phyloP scores from a whole-genome alignment of 2,329 filamentous ascomycete genomes.

The Aspergillus versicolor region DNA sequence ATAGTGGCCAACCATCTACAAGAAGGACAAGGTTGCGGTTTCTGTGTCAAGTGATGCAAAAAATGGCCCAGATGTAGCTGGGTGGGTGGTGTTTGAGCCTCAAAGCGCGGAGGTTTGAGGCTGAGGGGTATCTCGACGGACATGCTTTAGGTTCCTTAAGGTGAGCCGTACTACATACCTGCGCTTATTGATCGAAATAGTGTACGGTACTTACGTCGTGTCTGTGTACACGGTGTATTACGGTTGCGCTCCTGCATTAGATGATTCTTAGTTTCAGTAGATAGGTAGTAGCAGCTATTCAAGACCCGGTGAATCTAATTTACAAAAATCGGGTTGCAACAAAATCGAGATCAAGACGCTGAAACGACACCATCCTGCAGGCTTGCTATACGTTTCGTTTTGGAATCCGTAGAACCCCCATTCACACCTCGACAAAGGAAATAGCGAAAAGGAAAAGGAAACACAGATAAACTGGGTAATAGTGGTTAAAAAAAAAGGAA shows the following conservation, averaged over 20 bases:
- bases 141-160: neutral
- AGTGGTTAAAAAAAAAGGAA: slow-evolving; percentile 13
- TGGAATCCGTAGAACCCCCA: slow-evolving; percentile 10
- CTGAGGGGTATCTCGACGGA: neutral
- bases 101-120: neutral
- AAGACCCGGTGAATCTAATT: slow-evolving; percentile 16
- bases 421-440: slow-evolving; percentile 26
- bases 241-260: slow-evolving; percentile 3
- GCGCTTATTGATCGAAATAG: neutral
- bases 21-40: slow-evolving; percentile 14
- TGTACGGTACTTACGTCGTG: neutral
- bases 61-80: no score
- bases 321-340: slow-evolving; percentile 16
- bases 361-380: slow-evolving; percentile 8
- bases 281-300: slow-evolving; percentile 8
- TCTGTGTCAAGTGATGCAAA: no score
- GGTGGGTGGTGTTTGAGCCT: neutral
- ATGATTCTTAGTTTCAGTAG: slow-evolving; percentile 4
- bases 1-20: no score
- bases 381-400: slow-evolving; percentile 11
- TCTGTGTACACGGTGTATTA: neutral
- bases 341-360: slow-evolving; percentile 7
- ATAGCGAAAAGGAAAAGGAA: slow-evolving; percentile 25
- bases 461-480: slow-evolving; percentile 11
- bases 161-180: neutral